Evolutionary conservation across 2,329 filamentous ascomycete species (phyloP).

Genomic region (Didymella keratinophila): DNA sequence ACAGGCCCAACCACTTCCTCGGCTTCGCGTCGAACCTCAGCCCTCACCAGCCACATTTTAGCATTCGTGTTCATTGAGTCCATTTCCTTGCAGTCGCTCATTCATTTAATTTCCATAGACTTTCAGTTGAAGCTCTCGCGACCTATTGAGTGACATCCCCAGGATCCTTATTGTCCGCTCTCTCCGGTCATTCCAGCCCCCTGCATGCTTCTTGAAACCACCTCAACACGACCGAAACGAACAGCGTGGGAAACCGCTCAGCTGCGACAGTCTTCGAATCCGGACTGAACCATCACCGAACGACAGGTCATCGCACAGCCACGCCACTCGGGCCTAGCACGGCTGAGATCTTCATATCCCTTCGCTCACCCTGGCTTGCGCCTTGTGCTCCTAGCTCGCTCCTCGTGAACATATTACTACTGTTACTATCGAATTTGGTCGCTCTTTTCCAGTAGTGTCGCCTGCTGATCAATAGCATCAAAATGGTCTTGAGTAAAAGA

Average conservation of each 20-base stretch:
- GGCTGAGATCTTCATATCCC: slow-evolving; percentile 2
- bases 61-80: background rate
- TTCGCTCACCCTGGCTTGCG: slow-evolving; percentile 14
- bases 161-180: background rate
- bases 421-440: background rate
- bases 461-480: slow-evolving; percentile 5
- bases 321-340: background rate
- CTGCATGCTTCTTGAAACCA: slow-evolving; percentile 20
- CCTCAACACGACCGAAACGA: slow-evolving; percentile 28
- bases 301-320: slow-evolving; percentile 10
- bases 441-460: slow-evolving; percentile 3
- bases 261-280: slow-evolving; percentile 30
- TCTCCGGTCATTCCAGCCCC: background rate
- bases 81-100: background rate
- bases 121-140: background rate
- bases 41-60: slow-evolving; percentile 6
- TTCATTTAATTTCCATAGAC: background rate
- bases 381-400: background rate
- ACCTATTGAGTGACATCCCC: background rate
- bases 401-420: background rate
- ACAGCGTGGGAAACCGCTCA: slow-evolving; percentile 21
- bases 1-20: slow-evolving; percentile 14
- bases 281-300: slow-evolving; percentile 27
- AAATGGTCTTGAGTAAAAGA: slow-evolving; percentile 40
- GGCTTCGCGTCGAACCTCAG: slow-evolving; percentile 7